These are phyloP conservation scores for Cyclotella cryptica DNA, from an alignment of 108 stramenopile species.

Conservation along the genomic window DNA sequence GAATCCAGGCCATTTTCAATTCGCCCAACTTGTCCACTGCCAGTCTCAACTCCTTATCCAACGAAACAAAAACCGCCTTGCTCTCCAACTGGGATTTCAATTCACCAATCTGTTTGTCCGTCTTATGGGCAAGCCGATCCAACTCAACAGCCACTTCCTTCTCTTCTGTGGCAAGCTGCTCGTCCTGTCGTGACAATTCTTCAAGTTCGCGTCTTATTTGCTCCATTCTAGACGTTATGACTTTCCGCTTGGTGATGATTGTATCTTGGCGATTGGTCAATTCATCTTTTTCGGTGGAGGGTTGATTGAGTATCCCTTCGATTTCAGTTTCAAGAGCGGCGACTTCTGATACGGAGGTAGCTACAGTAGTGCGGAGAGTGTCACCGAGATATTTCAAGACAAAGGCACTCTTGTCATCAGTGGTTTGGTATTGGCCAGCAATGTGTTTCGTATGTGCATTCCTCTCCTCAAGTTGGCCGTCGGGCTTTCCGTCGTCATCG, in stretches of 20 bases:
- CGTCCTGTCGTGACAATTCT: slow-evolving; percentile 29
- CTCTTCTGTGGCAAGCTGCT: slow-evolving; percentile 21
- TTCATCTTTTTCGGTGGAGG: background rate
- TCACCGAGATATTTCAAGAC: slow-evolving; percentile 1
- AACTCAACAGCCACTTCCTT: slow-evolving; percentile 2
- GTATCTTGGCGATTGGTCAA: slow-evolving; percentile 8
- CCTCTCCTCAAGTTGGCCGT: background rate
- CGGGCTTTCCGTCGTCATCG: background rate
- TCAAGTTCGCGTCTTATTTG: slow-evolving; percentile 18
- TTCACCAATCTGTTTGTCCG: background rate
- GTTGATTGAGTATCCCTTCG: background rate
- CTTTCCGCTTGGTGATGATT: slow-evolving; percentile 10
- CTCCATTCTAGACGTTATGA: slow-evolving; percentile 8
- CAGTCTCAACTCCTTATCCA: slow-evolving; percentile 23
- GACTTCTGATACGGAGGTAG: slow-evolving; percentile 6
- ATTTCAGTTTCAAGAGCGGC: slow-evolving; percentile 1
- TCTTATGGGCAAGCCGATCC: background rate
- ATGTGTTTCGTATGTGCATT: background rate
- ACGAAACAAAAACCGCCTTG: background rate
- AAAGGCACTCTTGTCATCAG: slow-evolving; percentile 6
- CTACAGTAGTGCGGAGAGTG: background rate
- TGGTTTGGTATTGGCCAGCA: slow-evolving; percentile 3
- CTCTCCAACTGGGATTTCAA: slow-evolving; percentile 5
- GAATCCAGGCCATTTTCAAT: slow-evolving; percentile 22
- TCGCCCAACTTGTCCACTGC: slow-evolving; percentile 26